These are phyloP conservation scores for Cyphellophora attinorum DNA, from an alignment of 2,329 filamentous ascomycete genomes.

Conservation along the genomic window DNA sequence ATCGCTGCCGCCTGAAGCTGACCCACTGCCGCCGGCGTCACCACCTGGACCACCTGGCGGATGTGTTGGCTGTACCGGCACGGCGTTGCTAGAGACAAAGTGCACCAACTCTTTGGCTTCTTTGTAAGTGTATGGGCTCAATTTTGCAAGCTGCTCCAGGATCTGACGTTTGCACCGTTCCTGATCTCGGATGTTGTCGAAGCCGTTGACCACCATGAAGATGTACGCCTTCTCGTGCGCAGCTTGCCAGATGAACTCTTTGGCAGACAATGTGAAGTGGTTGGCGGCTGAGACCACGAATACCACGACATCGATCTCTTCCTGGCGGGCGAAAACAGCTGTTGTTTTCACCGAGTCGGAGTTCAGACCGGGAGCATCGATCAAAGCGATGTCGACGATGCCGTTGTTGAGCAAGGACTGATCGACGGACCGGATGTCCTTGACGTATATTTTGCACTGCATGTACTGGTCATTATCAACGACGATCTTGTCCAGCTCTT, in stretches of 20 bases:
- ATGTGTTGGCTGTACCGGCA: slow-evolving; percentile 60
- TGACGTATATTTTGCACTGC: slow-evolving; percentile 95
- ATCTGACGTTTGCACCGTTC: slow-evolving; percentile 86
- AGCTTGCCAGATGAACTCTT: slow-evolving; percentile 92
- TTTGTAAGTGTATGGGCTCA: slow-evolving; percentile 91
- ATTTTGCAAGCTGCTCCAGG: slow-evolving; percentile 71
- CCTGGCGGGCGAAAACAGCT: slow-evolving; percentile 90
- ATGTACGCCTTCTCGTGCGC: slow-evolving; percentile 97
- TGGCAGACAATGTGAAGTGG: slow-evolving; percentile 95
- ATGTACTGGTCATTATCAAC: slow-evolving; percentile 79
- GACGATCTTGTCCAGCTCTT: slow-evolving; percentile 79
- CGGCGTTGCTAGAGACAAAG: slow-evolving; percentile 94
- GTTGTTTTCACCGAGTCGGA: slow-evolving; percentile 95
- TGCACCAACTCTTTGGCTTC: slow-evolving; percentile 89
- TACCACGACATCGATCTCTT: slow-evolving; percentile 97
- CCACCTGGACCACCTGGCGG: slow-evolving; percentile 44
- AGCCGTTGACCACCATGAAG: slow-evolving; percentile 97
- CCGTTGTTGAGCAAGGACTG: slow-evolving; percentile 94
- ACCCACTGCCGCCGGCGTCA: slow-evolving; percentile 40
- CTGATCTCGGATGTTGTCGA: slow-evolving; percentile 88
- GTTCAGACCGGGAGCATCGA: slow-evolving; percentile 92
- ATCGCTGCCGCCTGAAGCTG: slow-evolving; percentile 40
- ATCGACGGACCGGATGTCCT: slow-evolving; percentile 78
- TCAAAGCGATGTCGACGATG: slow-evolving; percentile 93
- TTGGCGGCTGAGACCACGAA: slow-evolving; percentile 97